Evolutionary conservation across 495 filamentous ascomycete genomes (phyloP).

Genomic region (Cairneyella variabilis): DNA sequence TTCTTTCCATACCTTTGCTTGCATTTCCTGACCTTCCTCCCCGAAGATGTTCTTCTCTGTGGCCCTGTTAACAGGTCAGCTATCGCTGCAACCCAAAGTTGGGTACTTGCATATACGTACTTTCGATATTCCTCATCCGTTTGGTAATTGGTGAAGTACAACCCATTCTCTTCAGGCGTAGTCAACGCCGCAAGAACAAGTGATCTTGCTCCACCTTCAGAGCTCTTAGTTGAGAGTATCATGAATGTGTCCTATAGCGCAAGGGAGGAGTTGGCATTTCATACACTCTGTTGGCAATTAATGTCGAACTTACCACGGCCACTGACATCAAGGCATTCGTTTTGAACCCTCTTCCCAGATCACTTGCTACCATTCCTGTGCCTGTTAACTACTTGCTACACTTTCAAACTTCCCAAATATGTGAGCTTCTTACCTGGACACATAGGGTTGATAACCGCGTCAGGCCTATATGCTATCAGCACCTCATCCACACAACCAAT

Average conservation of each 20-base stretch:
- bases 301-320: too few species aligned
- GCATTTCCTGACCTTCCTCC: slow-evolving; percentile 33
- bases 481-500: too few species aligned
- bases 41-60: slow-evolving; percentile 23
- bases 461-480: too few species aligned
- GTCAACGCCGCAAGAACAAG: slow-evolving; percentile 29
- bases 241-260: slow-evolving; percentile 22
- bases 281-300: too few species aligned
- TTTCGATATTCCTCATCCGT: slow-evolving; percentile 26
- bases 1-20: slow-evolving; percentile 36
- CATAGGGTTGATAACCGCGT: slow-evolving; percentile 38
- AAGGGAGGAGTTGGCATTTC: too few species aligned
- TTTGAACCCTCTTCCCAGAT: slow-evolving; percentile 30
- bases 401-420: too few species aligned
- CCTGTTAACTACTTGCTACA: too few species aligned
- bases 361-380: slow-evolving; percentile 32
- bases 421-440: slow-evolving; percentile 32
- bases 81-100: not conserved
- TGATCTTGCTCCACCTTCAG: slow-evolving; percentile 34
- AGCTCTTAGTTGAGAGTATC: slow-evolving; percentile 24
- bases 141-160: slow-evolving; percentile 23
- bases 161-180: slow-evolving; percentile 26
- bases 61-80: slow-evolving; percentile 5
- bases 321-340: slow-evolving; percentile 15
- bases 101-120: slow-evolving; percentile 14